Conservation (phyloP, 331 rosid species). For the Rosa hybrid region DNA sequence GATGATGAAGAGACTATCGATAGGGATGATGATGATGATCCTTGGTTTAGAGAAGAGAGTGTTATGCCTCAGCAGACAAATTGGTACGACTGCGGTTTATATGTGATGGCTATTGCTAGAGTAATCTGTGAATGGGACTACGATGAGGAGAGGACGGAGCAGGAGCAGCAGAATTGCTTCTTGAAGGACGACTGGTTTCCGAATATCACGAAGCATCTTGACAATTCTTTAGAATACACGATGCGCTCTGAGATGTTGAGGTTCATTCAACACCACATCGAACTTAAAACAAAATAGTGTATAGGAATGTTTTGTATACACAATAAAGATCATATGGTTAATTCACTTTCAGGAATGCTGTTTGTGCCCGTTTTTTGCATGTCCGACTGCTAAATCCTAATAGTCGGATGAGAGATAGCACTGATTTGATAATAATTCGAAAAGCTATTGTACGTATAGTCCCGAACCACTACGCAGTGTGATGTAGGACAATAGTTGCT, state of each 20-base stretch:
- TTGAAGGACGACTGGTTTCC: background rate
- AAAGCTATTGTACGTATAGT: no score
- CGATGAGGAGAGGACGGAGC: background rate
- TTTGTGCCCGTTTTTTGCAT: no score
- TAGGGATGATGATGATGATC: background rate
- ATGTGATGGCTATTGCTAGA: slow-evolving; percentile 5
- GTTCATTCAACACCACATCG: background rate
- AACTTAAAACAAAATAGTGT: background rate
- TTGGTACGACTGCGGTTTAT: slow-evolving; percentile 6
- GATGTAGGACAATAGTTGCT: no score
- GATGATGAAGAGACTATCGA: background rate
- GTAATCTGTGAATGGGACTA: slow-evolving; percentile 15
- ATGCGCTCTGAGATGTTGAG: slow-evolving; percentile 5
- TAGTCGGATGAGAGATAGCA: no score
- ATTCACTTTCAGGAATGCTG: no score
- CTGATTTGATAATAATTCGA: no score
- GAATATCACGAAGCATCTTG: background rate
- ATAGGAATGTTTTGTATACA: no score
- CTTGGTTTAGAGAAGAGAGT: background rate
- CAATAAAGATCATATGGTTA: no score
- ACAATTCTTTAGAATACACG: background rate
- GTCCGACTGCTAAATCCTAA: no score
- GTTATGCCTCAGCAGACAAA: slow-evolving; percentile 8
- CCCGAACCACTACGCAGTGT: no score
- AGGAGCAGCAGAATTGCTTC: background rate